phyloP scores from a whole-genome alignment of 805 yeast genomes.

The Yamadazyma olivae region DNA sequence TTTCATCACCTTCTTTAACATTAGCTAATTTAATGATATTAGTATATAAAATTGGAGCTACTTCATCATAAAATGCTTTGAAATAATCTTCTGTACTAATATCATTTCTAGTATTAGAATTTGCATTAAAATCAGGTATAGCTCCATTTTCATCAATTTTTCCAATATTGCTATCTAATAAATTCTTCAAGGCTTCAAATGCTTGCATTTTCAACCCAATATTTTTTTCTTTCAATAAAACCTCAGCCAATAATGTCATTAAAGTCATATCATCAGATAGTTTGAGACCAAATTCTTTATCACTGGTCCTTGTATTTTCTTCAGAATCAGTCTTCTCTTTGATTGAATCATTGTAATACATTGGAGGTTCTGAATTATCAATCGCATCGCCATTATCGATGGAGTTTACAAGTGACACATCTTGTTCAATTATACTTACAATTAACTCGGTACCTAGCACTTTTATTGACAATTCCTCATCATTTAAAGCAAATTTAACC shows the following conservation, averaged over 20 bases:
- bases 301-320: not conserved
- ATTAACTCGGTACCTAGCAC: slow-evolving; percentile 78
- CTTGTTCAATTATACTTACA: slow-evolving; percentile 80
- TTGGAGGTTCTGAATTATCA: slow-evolving; percentile 27
- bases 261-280: slow-evolving; percentile 59
- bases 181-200: slow-evolving; percentile 73
- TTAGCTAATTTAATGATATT: slow-evolving; percentile 40
- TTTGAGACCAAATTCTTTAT: slow-evolving; percentile 22
- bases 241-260: slow-evolving; percentile 50
- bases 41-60: slow-evolving; percentile 56
- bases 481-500: slow-evolving; percentile 68
- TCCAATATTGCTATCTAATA: slow-evolving; percentile 58
- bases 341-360: slow-evolving; percentile 4
- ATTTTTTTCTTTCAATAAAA: slow-evolving; percentile 60
- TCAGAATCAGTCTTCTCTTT: not conserved
- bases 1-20: slow-evolving; percentile 3
- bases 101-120: slow-evolving; percentile 13
- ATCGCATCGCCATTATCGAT: slow-evolving; percentile 27
- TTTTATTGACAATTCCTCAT: slow-evolving; percentile 46
- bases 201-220: slow-evolving; percentile 80
- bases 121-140: slow-evolving; percentile 5
- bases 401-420: slow-evolving; percentile 56
- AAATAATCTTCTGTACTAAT: slow-evolving; percentile 47
- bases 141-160: slow-evolving; percentile 12
- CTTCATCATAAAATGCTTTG: slow-evolving; percentile 56